Evolutionary conservation across 495 filamentous ascomycete genomes (phyloP).

Genomic region (Talaromyces adpressus): DNA sequence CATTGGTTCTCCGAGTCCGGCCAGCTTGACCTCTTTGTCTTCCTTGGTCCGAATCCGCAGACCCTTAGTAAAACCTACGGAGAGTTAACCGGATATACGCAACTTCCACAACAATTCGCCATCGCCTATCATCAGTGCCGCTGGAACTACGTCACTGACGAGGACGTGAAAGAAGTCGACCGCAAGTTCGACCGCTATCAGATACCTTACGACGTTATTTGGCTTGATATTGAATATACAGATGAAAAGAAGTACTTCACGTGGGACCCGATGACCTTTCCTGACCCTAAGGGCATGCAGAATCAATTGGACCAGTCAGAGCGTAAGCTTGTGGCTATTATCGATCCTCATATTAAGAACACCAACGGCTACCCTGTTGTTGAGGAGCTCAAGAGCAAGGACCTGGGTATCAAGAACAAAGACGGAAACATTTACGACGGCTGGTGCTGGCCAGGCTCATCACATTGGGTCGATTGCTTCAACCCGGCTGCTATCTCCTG

Average conservation of each 20-base stretch:
- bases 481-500: slow-evolving; percentile 79
- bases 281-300: slow-evolving; percentile 78
- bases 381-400: slow-evolving; percentile 75
- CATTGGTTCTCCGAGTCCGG: slow-evolving; percentile 97
- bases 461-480: slow-evolving; percentile 93
- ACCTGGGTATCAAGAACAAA: slow-evolving; percentile 79
- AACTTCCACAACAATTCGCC: slow-evolving; percentile 84
- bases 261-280: slow-evolving; percentile 84
- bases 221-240: slow-evolving; percentile 96
- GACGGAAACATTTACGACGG: slow-evolving; percentile 85
- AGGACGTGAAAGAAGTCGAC: slow-evolving; percentile 94
- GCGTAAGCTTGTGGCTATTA: slow-evolving; percentile 87
- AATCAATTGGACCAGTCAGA: slow-evolving; percentile 75
- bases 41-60: slow-evolving; percentile 78
- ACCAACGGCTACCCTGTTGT: slow-evolving; percentile 66
- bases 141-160: slow-evolving; percentile 97
- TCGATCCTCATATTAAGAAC: slow-evolving; percentile 98
- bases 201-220: slow-evolving; percentile 97
- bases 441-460: slow-evolving; percentile 97
- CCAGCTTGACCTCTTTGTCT: slow-evolving; percentile 84
- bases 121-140: slow-evolving; percentile 95
- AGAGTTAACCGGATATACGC: slow-evolving; percentile 89
- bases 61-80: slow-evolving; percentile 75
- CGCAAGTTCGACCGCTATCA: slow-evolving; percentile 89
- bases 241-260: slow-evolving; percentile 97